Evolutionary conservation across 2,329 filamentous ascomycete species (phyloP), one percentile per base, ranked within the genome.

Genomic region (Diaporthe australafricana): DNA sequence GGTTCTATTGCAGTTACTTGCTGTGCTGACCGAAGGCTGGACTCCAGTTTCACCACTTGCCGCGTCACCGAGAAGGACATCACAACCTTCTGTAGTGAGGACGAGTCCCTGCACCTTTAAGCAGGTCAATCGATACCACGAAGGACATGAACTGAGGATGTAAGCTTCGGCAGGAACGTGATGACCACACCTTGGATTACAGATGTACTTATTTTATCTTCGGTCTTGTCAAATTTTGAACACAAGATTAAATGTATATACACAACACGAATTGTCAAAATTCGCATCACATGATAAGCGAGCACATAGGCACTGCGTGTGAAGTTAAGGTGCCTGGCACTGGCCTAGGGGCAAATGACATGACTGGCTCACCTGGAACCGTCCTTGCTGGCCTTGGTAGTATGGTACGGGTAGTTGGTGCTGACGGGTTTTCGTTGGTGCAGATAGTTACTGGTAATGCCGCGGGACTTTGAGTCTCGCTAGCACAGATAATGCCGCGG

Each of bases 31-130:
- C 42, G 8, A 7, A n/a, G 0, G 4, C 6, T 20, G 8, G 1
- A 11, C 22, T 1, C 2, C 30, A 65, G 60, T 3, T 35, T 65
- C 42, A 65, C 60, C 14, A 16, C 6, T 16, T 65, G 60, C 60
- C 60, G 45, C 5, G n/a, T 50, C 30, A 65, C 60, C 45, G 45
- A 65, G 60, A 65, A 65, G 30, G 60, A 50, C 60, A 38, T 50
- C 60, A 65, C 35, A 30, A 65, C 60, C 14, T 65, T 65, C 60
- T 65, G 60, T 30, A 65, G 3, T 12, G 9, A 65, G 60, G 60
- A 65, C 45, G 12, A 16, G n/a, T 47, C 60, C 45, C 45, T 65
- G 42, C 45, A 50, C 60, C 45, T 65, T 20, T 65, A 65, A 65
- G 60, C 60, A 50, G 30, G 8, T 30, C n/a, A 14, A 38, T n/a